These are phyloP conservation scores for Pilasporangium apinafurcum DNA, from an alignment of 352 stramenopile genomes.

Conservation along the genomic window DNA sequence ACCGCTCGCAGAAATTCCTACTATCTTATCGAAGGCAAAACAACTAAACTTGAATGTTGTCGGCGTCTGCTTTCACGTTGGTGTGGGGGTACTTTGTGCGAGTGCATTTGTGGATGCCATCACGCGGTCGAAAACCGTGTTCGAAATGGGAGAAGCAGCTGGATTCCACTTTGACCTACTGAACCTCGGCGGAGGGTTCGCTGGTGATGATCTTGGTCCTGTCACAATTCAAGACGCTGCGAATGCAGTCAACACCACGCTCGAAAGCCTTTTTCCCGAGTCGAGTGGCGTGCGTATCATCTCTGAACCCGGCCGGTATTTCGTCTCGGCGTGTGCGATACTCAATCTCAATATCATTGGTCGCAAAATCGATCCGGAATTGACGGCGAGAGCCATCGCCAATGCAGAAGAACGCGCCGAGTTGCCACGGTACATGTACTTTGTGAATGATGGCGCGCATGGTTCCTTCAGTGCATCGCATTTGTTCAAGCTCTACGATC, in stretches of 20 bases:
- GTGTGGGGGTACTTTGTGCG: slow-evolving; percentile 69
- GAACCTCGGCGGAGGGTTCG: slow-evolving; percentile 88
- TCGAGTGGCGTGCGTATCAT: slow-evolving; percentile 64
- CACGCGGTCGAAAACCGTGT: slow-evolving; percentile 46
- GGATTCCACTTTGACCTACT: slow-evolving; percentile 69
- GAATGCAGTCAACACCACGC: slow-evolving; percentile 22
- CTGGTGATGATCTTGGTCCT: slow-evolving; percentile 32
- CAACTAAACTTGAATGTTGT: slow-evolving; percentile 57
- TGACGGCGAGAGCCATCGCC: slow-evolving; percentile 6
- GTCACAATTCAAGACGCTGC: slow-evolving; percentile 39
- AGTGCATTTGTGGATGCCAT: slow-evolving; percentile 76
- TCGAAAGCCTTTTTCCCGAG: slow-evolving; percentile 40
- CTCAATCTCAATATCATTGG: slow-evolving; percentile 72
- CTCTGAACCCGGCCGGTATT: slow-evolving; percentile 87
- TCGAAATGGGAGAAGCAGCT: slow-evolving; percentile 46
- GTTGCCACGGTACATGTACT: slow-evolving; percentile 46
- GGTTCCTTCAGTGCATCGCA: slow-evolving; percentile 37
- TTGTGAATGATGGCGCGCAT: slow-evolving; percentile 39
- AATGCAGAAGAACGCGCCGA: slow-evolving; percentile 9
- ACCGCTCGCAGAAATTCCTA: slow-evolving; percentile 34
- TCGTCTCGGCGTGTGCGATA: slow-evolving; percentile 63
- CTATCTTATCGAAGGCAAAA: slow-evolving; percentile 58
- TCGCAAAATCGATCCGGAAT: slow-evolving; percentile 28
- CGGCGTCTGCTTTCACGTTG: slow-evolving; percentile 88
- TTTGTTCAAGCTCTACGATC: slow-evolving; percentile 26